Evolutionary conservation across 2,329 filamentous ascomycete species (phyloP).

Genomic region (Aspergillus alliaceus): DNA sequence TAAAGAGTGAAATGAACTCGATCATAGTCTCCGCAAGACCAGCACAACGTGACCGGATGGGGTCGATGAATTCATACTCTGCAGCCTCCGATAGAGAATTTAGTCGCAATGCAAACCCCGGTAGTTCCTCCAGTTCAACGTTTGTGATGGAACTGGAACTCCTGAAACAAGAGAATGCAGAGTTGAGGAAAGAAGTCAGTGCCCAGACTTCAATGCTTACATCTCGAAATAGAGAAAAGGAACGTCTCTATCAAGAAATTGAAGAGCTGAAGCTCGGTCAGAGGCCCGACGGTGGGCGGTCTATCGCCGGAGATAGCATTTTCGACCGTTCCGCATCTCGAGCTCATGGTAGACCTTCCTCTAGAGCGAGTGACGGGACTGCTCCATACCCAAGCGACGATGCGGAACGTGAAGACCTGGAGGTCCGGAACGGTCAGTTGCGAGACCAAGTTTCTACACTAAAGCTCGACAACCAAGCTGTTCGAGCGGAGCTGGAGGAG

Average conservation of each 20-base stretch:
- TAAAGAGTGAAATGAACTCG: constrained; percentile 50
- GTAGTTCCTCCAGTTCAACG: constrained; percentile 64
- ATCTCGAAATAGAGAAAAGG: constrained; percentile 91
- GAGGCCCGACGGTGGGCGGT: constrained; percentile 63
- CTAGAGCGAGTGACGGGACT: constrained; percentile 69
- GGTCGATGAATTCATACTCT: constrained; percentile 41
- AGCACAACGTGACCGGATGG: constrained; percentile 34
- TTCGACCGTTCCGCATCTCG: constrained; percentile 92
- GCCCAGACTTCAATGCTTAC: constrained; percentile 98
- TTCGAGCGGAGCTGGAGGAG: constrained; percentile 78
- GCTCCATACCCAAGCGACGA: constrained; percentile 68
- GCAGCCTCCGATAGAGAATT: constrained; percentile 36
- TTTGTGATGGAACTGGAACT: constrained; percentile 82
- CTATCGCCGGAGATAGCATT: constrained; percentile 77
- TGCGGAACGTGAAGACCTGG: constrained; percentile 78
- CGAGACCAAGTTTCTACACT: constrained; percentile 84
- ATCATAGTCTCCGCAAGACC: constrained; percentile 29
- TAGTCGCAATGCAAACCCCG: constrained; percentile 45
- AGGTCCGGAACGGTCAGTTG: constrained; percentile 77
- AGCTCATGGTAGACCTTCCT: constrained; percentile 71
- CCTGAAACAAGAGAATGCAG: constrained; percentile 86
- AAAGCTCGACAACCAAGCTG: constrained; percentile 85
- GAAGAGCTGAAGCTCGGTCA: constrained; percentile 91
- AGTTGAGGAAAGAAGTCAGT: constrained; percentile 85
- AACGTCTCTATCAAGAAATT: constrained; percentile 92